These are phyloP conservation scores for Stylosanthes scabra DNA, from an alignment of 331 rosid species.

Conservation along the genomic window DNA sequence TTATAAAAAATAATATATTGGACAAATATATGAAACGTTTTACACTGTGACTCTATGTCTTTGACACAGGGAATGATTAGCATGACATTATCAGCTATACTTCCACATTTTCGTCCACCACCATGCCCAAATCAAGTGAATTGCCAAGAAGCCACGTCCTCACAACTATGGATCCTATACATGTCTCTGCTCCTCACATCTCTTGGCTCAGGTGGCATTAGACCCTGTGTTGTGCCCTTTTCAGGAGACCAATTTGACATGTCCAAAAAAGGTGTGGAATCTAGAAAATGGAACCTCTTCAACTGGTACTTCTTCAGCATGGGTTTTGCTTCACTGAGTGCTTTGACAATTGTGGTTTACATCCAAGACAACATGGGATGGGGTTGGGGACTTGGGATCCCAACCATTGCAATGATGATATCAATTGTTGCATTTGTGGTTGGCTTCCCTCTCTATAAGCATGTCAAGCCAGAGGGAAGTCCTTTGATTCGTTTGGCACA, in stretches of 20 bases:
- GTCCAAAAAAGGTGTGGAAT: conserved; percentile 56
- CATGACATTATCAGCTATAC: conserved; percentile 64
- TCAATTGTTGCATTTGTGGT: conserved; percentile 65
- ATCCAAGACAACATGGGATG: conserved; percentile 82
- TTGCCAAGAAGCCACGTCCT: conserved; percentile 63
- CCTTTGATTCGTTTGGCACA: conserved; percentile 74
- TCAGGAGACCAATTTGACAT: conserved; percentile 85
- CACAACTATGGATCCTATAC: conserved; percentile 59
- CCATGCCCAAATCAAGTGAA: conserved; percentile 67
- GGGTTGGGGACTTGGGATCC: conserved; percentile 88
- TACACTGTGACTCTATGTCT: not conserved
- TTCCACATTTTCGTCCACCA: conserved; percentile 66
- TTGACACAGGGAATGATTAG: conserved; percentile 59
- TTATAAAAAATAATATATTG: no score
- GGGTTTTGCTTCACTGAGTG: conserved; percentile 73
- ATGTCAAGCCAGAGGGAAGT: conserved; percentile 67
- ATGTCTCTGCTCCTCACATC: conserved; percentile 69
- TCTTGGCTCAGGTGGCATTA: conserved; percentile 77
- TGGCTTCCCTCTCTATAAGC: conserved; percentile 69
- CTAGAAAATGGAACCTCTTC: conserved; percentile 77
- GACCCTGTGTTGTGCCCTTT: conserved; percentile 82
- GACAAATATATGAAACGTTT: not conserved
- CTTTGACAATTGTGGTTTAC: conserved; percentile 74
- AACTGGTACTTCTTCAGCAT: conserved; percentile 74
- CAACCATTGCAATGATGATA: conserved; percentile 71